Evolutionary conservation across 2,329 filamentous ascomycete genomes (phyloP).

Genomic region (Myriosclerotinia scirpicola): DNA sequence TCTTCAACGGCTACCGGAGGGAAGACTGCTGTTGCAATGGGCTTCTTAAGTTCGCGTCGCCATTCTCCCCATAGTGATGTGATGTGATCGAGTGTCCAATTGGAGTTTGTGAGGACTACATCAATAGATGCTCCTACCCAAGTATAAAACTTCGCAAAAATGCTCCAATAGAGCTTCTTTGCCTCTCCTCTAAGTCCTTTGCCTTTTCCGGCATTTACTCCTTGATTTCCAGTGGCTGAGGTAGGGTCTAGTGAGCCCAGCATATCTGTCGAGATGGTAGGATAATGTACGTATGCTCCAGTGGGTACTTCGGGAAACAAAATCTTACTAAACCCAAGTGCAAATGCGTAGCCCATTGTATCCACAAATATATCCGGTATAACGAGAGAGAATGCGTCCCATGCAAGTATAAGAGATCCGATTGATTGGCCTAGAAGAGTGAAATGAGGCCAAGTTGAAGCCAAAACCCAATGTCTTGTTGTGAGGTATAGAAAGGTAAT

Average conservation of each 20-base stretch:
- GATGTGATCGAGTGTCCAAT: constrained; percentile 88
- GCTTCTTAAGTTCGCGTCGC: constrained; percentile 47
- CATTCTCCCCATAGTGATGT: constrained; percentile 72
- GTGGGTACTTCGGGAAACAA: constrained; percentile 81
- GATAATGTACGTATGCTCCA: constrained; percentile 94
- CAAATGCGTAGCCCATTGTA: constrained; percentile 97
- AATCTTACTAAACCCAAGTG: constrained; percentile 76
- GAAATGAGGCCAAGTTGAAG: constrained; percentile 86
- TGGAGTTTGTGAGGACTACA: constrained; percentile 96
- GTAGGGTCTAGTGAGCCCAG: constrained; percentile 73
- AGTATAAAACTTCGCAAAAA: constrained; percentile 81
- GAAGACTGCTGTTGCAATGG: constrained; percentile 71
- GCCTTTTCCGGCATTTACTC: constrained; percentile 82
- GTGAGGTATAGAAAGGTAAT: constrained; percentile 89
- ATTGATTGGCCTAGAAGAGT: constrained; percentile 92
- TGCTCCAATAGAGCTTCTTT: constrained; percentile 83
- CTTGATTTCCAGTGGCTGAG: constrained; percentile 58
- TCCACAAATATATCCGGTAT: constrained; percentile 94
- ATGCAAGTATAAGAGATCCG: constrained; percentile 82
- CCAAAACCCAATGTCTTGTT: constrained; percentile 81
- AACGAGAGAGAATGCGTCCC: constrained; percentile 88
- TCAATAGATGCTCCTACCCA: constrained; percentile 81
- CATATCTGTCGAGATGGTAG: constrained; percentile 98
- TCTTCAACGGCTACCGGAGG: constrained; percentile 90
- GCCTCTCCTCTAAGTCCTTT: constrained; percentile 65